Evolutionary conservation across 2,329 filamentous ascomycete genomes (phyloP).

Genomic region (Nigrospora osmanthi): DNA sequence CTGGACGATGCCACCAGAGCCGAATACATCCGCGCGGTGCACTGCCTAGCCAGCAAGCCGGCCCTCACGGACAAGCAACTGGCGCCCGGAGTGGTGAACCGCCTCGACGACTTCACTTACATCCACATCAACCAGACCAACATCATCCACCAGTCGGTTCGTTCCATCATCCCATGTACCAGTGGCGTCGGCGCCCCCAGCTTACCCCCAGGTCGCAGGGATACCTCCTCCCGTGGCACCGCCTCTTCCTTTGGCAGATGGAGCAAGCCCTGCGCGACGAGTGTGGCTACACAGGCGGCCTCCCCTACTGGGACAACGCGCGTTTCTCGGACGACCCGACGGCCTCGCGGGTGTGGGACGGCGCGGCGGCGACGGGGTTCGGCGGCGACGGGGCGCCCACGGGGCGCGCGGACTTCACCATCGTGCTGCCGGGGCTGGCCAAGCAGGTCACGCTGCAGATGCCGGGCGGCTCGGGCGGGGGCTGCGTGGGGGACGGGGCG

Average conservation of each 20-base stretch:
- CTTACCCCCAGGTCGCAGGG: constrained; percentile 5
- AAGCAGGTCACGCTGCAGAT: constrained; percentile 5
- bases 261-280: constrained; percentile 12
- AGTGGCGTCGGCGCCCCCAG: too few relatives aligned
- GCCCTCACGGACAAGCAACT: constrained; percentile 6
- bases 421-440: constrained; percentile 7
- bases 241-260: constrained; percentile 12
- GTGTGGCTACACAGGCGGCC: constrained; percentile 11
- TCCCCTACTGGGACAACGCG: constrained; percentile 11
- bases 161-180: too few relatives aligned
- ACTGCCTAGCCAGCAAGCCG: constrained; percentile 10
- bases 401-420: background rate
- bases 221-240: constrained; percentile 13
- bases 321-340: constrained; percentile 10
- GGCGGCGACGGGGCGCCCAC: constrained; percentile 9
- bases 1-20: constrained; percentile 6
- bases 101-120: constrained; percentile 13
- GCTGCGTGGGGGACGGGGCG: constrained; percentile 9
- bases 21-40: constrained; percentile 11
- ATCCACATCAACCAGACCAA: constrained; percentile 15
- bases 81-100: constrained; percentile 8
- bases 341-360: constrained; percentile 9
- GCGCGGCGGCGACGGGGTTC: constrained; percentile 9
- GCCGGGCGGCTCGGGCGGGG: constrained; percentile 9
- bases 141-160: constrained; percentile 12